These are phyloP conservation scores for Arctium lappa DNA, from an alignment of 129 eudicot species.

Conservation along the genomic window DNA sequence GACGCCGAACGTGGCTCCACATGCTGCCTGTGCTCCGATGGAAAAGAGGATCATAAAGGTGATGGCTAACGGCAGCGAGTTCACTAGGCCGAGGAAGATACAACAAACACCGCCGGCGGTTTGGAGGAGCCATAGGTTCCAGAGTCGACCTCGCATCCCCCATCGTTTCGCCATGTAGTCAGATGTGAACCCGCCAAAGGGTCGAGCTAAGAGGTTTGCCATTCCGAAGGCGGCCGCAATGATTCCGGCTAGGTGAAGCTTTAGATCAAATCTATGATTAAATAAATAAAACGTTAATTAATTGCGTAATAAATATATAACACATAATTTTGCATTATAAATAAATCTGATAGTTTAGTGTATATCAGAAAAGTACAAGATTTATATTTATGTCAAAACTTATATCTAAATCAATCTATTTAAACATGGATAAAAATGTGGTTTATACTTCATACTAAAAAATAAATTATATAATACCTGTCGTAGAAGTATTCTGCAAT, in stretches of 20 bases:
- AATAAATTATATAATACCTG: conserved; percentile 28
- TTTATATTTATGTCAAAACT: too few relatives aligned
- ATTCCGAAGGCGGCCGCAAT: conserved; percentile 83
- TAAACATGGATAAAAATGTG: too few relatives aligned
- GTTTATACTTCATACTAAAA: too few relatives aligned
- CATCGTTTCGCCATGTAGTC: conserved; percentile 48
- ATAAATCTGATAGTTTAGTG: neutral
- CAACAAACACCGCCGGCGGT: conserved; percentile 78
- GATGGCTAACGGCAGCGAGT: conserved; percentile 53
- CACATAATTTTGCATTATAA: neutral
- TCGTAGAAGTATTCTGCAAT: conserved; percentile 80
- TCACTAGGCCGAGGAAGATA: conserved; percentile 54
- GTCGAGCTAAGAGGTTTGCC: conserved; percentile 81
- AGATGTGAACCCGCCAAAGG: conserved; percentile 75
- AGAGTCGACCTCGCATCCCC: conserved; percentile 91
- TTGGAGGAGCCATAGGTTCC: conserved; percentile 87
- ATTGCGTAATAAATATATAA: too few relatives aligned
- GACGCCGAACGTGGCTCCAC: conserved; percentile 89
- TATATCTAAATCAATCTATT: too few relatives aligned
- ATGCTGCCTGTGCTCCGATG: conserved; percentile 81
- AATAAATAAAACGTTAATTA: neutral
- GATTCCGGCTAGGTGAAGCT: conserved; percentile 74
- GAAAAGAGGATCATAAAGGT: conserved; percentile 73
- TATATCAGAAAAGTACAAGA: neutral
- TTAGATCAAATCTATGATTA: conserved; percentile 51